phyloP scores from a whole-genome alignment of 495 filamentous ascomycete species.

The Podospora australis region DNA sequence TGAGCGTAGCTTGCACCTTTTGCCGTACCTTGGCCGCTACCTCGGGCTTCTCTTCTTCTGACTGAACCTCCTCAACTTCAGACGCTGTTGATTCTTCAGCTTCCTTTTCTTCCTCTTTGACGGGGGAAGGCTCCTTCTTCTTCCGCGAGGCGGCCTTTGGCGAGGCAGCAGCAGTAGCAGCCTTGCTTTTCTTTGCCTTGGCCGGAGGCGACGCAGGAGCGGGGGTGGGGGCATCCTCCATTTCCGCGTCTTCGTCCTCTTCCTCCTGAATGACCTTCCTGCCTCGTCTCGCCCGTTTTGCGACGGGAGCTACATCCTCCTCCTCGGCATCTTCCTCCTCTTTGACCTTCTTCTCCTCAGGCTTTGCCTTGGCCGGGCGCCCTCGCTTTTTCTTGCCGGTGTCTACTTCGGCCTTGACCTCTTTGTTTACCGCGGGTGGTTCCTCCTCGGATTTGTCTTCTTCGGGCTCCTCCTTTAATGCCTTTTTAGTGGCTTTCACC shows the following conservation, averaged over 20 bases:
- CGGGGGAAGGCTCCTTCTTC: conserved; percentile 9
- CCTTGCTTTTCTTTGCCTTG: conserved; percentile 19
- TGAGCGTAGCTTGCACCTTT: conserved; percentile 74
- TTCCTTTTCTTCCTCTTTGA: conserved; percentile 35
- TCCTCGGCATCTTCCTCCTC: conserved; percentile 18
- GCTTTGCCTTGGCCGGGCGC: conserved; percentile 7
- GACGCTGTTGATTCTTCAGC: conserved; percentile 49
- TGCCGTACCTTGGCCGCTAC: conserved; percentile 69
- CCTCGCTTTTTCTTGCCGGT: background rate
- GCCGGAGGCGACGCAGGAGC: conserved; percentile 7
- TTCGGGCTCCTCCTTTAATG: too few species aligned
- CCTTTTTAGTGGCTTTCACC: too few species aligned
- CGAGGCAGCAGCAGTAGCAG: conserved; percentile 18
- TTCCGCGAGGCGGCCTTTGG: conserved; percentile 9
- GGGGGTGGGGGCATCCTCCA: conserved; percentile 26
- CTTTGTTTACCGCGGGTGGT: conserved; percentile 7
- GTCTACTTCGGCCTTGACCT: too few species aligned
- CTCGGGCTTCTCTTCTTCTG: conserved; percentile 72
- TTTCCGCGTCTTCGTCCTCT: conserved; percentile 38
- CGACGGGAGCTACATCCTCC: conserved; percentile 46
- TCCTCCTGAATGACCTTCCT: conserved; percentile 32
- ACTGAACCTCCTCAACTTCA: conserved; percentile 44
- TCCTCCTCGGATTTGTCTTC: conserved; percentile 25
- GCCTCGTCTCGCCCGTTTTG: conserved; percentile 43
- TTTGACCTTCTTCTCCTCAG: conserved; percentile 24